A percentile compares a stretch with the other conserved stretches of the same genome.
These are phyloP conservation scores for Dendryphion nanum DNA, from an alignment of 2,329 filamentous ascomycete species.

Conservation along the genomic window DNA sequence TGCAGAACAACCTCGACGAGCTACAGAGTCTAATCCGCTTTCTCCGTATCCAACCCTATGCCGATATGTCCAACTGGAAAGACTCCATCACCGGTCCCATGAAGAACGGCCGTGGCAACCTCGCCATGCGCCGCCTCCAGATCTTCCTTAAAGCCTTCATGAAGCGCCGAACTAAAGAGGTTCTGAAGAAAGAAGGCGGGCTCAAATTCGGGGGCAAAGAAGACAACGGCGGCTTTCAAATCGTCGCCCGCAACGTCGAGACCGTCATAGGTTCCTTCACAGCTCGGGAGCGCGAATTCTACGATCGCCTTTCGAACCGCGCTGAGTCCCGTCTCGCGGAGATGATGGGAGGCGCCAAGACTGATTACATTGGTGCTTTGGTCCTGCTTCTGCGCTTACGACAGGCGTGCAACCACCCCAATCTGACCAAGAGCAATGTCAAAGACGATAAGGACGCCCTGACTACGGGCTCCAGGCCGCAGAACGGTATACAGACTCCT, in stretches of 20 bases:
- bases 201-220: conserved; percentile 73
- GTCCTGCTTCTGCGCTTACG: conserved; percentile 86
- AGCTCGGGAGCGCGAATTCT: conserved; percentile 78
- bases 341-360: conserved; percentile 77
- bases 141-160: conserved; percentile 88
- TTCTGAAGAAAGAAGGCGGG: conserved; percentile 84
- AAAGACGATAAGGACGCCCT: conserved; percentile 85
- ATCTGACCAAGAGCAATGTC: conserved; percentile 80
- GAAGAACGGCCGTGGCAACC: conserved; percentile 83
- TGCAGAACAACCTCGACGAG: conserved; percentile 98
- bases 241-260: conserved; percentile 86
- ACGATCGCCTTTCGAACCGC: conserved; percentile 76
- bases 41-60: conserved; percentile 85
- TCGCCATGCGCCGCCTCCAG: conserved; percentile 85
- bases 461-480: conserved; percentile 56
- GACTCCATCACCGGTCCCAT: conserved; percentile 86
- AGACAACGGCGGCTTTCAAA: conserved; percentile 72
- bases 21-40: conserved; percentile 92
- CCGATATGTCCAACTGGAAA: conserved; percentile 83
- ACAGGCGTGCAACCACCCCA: conserved; percentile 93
- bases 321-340: conserved; percentile 83
- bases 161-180: conserved; percentile 97
- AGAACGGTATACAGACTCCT: conserved; percentile 37
- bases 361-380: conserved; percentile 91
- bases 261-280: conserved; percentile 77